Conservation (phyloP, 1,284 basidiomycete species). For the Cryptococcus maquisensis region DNA sequence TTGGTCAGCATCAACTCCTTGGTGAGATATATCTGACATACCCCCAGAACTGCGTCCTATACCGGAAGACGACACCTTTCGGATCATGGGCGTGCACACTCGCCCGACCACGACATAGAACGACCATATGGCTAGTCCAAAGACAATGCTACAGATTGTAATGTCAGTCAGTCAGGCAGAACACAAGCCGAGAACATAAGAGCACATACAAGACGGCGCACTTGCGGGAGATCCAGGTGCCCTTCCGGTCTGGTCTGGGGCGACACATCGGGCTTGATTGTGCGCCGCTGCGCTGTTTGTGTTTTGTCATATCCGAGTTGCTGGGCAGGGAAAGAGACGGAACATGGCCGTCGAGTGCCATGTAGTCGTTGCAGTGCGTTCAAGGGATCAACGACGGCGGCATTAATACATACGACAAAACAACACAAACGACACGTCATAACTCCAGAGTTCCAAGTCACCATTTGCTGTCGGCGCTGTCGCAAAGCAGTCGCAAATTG, state of each 20-base stretch:
- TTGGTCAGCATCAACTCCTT: neutral
- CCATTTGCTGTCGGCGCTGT: too few relatives aligned
- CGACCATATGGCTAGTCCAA: conserved; percentile 35
- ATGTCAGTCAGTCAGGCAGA: neutral
- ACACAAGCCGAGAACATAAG: neutral
- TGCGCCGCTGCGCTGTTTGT: neutral
- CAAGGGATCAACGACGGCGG: too few relatives aligned
- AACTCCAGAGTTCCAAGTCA: too few relatives aligned
- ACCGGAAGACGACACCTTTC: conserved; percentile 47
- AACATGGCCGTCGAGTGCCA: neutral
- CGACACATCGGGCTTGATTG: too few relatives aligned
- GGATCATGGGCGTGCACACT: conserved; percentile 63
- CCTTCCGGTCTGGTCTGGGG: too few relatives aligned
- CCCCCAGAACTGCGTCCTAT: conserved; percentile 57
- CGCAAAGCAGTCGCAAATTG: too few relatives aligned
- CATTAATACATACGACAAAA: too few relatives aligned
- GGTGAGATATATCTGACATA: conserved; percentile 49
- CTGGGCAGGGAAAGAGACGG: too few relatives aligned
- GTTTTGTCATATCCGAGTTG: neutral
- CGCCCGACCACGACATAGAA: conserved; percentile 68
- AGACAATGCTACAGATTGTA: conserved; percentile 25
- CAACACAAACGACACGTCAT: too few relatives aligned
- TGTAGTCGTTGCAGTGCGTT: neutral
- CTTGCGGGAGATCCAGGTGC: conserved; percentile 9
- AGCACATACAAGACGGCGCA: conserved; percentile 25